A percentile compares a stretch with the other conserved stretches of the same genome.
phyloP scores from a whole-genome alignment of 768 basidiomycete species.

The Xerocomellus amylosporus region DNA sequence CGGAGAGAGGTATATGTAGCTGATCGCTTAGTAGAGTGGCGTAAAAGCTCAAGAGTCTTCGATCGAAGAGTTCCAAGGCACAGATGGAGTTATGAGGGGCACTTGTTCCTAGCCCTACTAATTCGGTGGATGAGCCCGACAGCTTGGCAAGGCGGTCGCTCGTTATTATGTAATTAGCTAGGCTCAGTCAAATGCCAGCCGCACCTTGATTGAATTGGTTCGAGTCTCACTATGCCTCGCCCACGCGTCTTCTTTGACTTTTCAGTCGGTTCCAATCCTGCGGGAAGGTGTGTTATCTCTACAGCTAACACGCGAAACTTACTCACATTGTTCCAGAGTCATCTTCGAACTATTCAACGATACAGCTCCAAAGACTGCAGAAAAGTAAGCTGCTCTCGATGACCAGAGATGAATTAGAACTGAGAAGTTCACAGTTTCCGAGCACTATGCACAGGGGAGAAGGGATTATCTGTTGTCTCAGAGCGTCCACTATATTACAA shows the following conservation, averaged over 20 bases:
- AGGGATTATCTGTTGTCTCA: conserved; percentile 61
- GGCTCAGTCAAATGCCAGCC: neutral
- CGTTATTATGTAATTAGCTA: conserved; percentile 14
- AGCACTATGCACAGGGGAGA: conserved; percentile 82
- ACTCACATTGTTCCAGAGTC: conserved; percentile 42
- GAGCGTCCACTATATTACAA: conserved; percentile 82
- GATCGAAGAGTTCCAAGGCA: no score
- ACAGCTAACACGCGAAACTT: neutral
- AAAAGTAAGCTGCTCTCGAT: conserved; percentile 57
- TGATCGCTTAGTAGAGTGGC: no score
- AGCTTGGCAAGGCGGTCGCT: neutral
- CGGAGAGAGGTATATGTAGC: no score
- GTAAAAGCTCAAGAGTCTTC: no score
- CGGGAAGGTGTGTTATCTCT: conserved; percentile 49
- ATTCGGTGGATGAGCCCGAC: neutral
- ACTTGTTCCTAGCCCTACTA: neutral
- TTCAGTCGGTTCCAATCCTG: conserved; percentile 43
- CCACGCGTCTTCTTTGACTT: conserved; percentile 73
- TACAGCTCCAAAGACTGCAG: conserved; percentile 67
- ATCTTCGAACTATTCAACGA: conserved; percentile 77
- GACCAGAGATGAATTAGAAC: neutral
- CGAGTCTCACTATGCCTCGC: conserved; percentile 40
- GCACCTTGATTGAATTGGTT: neutral
- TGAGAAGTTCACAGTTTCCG: conserved; percentile 59
- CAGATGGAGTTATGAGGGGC: no score